Conservation (phyloP, 2,329 filamentous ascomycete species). For the Ophiostoma ips region DNA sequence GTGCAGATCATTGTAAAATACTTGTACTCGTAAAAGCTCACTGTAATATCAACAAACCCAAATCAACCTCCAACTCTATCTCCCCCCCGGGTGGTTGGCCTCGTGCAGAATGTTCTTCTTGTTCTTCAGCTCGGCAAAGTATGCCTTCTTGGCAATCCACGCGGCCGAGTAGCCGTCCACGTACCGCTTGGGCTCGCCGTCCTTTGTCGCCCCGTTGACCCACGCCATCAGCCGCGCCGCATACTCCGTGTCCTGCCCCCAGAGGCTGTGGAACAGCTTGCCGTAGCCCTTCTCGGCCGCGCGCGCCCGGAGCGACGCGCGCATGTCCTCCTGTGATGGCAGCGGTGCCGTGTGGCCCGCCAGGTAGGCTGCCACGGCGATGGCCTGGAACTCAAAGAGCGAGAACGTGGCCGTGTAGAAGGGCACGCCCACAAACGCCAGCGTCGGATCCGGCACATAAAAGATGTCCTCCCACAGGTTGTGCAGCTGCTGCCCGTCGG, state of each 20-base stretch:
- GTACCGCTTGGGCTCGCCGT: background rate
- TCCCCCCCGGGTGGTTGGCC: background rate
- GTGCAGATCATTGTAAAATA: too few species aligned
- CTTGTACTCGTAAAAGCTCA: too few species aligned
- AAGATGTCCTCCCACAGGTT: constrained; percentile 50
- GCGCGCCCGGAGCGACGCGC: constrained; percentile 20
- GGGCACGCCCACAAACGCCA: constrained; percentile 50
- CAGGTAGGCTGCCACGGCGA: constrained; percentile 43
- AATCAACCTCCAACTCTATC: background rate
- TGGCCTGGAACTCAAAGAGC: constrained; percentile 56
- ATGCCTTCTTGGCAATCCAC: constrained; percentile 2
- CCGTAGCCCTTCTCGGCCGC: constrained; percentile 20
- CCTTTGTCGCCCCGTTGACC: constrained; percentile 7
- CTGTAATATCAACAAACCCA: too few species aligned
- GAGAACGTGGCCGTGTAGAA: constrained; percentile 56
- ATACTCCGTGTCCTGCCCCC: constrained; percentile 15
- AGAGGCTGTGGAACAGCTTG: constrained; percentile 25
- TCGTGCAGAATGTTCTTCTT: constrained; percentile 3
- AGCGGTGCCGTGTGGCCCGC: constrained; percentile 31
- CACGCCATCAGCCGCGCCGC: constrained; percentile 16
- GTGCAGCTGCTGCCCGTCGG: constrained; percentile 42
- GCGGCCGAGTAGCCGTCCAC: constrained; percentile 3
- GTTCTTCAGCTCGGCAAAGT: background rate
- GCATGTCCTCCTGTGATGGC: constrained; percentile 29
- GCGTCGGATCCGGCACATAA: constrained; percentile 51